A percentile compares a stretch with the other conserved stretches of the same genome.
These are phyloP conservation scores for Ensete ventricosum DNA, from an alignment of 176 grass and related monocot genomes.

Conservation along the genomic window DNA sequence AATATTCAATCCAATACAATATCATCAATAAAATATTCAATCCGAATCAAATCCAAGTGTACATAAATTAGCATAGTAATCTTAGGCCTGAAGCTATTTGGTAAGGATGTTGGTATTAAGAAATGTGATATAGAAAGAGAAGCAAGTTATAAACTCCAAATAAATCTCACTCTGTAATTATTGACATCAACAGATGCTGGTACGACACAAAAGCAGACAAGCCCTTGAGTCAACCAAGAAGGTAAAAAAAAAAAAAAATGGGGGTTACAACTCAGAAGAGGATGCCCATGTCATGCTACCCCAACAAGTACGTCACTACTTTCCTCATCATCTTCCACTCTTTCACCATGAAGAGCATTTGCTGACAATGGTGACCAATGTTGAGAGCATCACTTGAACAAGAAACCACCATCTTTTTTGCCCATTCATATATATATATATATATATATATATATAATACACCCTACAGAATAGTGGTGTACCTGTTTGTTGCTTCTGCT, in stretches of 20 bases:
- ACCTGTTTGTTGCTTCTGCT: not conserved
- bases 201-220: not conserved
- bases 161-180: no score
- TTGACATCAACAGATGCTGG: not conserved
- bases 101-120: no score
- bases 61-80: no score
- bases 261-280: not conserved
- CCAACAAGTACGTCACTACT: slow-evolving; percentile 5
- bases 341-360: not conserved
- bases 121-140: no score
- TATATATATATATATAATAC: not conserved
- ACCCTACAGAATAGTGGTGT: no score
- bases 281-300: slow-evolving; percentile 7
- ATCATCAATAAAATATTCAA: no score
- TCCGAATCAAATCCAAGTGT: no score
- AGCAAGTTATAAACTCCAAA: no score
- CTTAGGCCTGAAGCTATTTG: no score
- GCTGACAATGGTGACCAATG: not conserved
- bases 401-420: not conserved
- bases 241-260: no score
- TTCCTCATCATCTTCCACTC: not conserved
- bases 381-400: slow-evolving; percentile 4
- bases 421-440: not conserved
- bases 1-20: no score
- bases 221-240: not conserved